Percentiles rank a stretch among this genome's conserved stretches.
Conservation (phyloP, 495 filamentous ascomycete genomes). For the Lasiosphaeris hirsuta region DNA sequence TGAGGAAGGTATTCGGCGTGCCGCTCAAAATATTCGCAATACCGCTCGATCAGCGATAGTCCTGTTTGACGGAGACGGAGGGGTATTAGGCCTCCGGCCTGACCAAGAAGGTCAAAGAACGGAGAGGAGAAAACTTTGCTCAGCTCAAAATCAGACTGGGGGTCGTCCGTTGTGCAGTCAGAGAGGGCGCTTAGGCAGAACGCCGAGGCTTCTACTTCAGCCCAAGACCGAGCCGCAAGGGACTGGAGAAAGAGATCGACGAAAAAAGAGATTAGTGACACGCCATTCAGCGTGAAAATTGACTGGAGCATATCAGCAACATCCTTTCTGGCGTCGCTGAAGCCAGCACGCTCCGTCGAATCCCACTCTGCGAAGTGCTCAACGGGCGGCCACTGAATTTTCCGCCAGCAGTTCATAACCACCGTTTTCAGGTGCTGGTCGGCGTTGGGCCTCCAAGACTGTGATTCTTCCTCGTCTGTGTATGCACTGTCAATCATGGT, state of each 20-base stretch:
- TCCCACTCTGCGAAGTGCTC: constrained; percentile 60
- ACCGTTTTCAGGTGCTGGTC: constrained; percentile 50
- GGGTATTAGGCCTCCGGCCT: constrained; percentile 50
- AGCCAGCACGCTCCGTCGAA: constrained; percentile 65
- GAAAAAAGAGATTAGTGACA: constrained; percentile 66
- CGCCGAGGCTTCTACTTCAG: constrained; percentile 72
- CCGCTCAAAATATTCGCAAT: constrained; percentile 77
- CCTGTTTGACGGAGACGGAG: constrained; percentile 72
- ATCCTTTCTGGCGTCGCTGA: constrained; percentile 75
- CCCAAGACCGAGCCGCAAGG: constrained; percentile 61
- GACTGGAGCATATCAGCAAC: constrained; percentile 76
- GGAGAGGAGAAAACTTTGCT: constrained; percentile 63
- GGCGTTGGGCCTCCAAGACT: constrained; percentile 20
- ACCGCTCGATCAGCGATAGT: constrained; percentile 72
- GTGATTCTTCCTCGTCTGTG: constrained; percentile 23
- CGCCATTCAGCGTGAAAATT: constrained; percentile 67
- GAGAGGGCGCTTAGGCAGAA: constrained; percentile 76
- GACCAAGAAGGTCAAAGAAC: constrained; percentile 57
- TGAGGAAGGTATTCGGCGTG: constrained; percentile 66
- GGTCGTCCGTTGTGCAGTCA: constrained; percentile 68
- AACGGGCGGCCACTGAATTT: constrained; percentile 57
- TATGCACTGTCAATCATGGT: constrained; percentile 43
- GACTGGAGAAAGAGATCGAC: constrained; percentile 59
- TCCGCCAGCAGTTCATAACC: constrained; percentile 58
- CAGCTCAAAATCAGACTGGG: constrained; percentile 62